Conservation (phyloP, 2,329 filamentous ascomycete genomes). For the Teratosphaeria destructans region DNA sequence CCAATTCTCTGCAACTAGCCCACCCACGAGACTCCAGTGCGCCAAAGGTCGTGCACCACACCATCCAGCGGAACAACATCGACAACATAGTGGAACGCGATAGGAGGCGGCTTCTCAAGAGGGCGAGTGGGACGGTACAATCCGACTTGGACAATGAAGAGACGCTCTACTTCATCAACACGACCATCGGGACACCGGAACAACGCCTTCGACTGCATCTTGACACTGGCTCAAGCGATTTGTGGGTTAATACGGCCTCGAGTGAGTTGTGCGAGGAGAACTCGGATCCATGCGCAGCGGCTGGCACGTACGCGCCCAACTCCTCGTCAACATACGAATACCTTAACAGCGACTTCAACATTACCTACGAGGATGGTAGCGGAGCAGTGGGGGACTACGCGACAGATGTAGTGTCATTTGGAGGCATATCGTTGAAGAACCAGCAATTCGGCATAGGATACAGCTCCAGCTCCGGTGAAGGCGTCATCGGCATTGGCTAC, state of each 20-base stretch:
- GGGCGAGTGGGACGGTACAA: slow-evolving; percentile 30
- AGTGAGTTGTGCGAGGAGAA: slow-evolving; percentile 48
- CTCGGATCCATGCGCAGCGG: slow-evolving; percentile 43
- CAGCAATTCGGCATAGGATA: slow-evolving; percentile 70
- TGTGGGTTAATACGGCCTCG: slow-evolving; percentile 54
- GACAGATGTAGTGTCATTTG: slow-evolving; percentile 58
- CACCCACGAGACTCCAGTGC: slow-evolving; percentile 16
- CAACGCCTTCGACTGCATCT: slow-evolving; percentile 48
- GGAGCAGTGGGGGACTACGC: slow-evolving; percentile 71
- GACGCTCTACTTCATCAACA: slow-evolving; percentile 50
- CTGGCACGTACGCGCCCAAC: slow-evolving; percentile 60
- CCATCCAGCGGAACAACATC: slow-evolving; percentile 40
- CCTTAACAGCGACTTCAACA: slow-evolving; percentile 70
- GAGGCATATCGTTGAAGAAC: slow-evolving; percentile 40
- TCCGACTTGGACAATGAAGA: slow-evolving; percentile 47
- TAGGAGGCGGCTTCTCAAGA: slow-evolving; percentile 32
- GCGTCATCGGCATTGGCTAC: slow-evolving; percentile 82
- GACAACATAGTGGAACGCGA: slow-evolving; percentile 38
- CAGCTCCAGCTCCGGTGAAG: slow-evolving; percentile 47
- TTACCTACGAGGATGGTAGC: slow-evolving; percentile 75
- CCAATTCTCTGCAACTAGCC: slow-evolving; percentile 19
- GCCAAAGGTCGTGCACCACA: slow-evolving; percentile 40
- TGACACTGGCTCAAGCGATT: slow-evolving; percentile 53
- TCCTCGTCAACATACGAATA: slow-evolving; percentile 66
- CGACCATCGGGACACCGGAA: slow-evolving; percentile 46